Evolutionary conservation across 768 basidiomycete genomes (phyloP).

Genomic region (Stropharia rugosoannulata): DNA sequence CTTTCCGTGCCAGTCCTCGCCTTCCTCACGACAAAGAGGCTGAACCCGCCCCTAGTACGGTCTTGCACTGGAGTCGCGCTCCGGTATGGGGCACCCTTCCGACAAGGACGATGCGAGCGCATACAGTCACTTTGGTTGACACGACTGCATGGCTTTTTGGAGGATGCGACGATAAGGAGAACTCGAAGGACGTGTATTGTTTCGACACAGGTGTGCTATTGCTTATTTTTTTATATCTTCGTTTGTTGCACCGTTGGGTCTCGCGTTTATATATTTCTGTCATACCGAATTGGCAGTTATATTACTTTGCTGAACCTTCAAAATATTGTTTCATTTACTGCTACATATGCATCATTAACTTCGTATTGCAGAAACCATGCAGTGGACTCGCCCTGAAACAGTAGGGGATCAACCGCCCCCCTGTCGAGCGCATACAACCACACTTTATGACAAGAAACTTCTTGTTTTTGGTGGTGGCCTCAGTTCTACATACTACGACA

Average conservation of each 20-base stretch:
- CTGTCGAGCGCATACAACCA: conserved; percentile 86
- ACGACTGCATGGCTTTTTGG: conserved; percentile 85
- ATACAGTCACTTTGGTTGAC: conserved; percentile 83
- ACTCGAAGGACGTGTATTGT: conserved; percentile 74
- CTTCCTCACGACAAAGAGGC: conserved; percentile 62
- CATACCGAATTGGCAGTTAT: too few relatives aligned
- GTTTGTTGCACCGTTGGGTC: not conserved
- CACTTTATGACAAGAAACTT: conserved; percentile 76
- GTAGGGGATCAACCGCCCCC: conserved; percentile 80
- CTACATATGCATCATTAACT: not conserved
- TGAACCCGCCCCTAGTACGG: conserved; percentile 62
- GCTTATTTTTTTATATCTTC: conserved; percentile 2
- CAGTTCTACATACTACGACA: conserved; percentile 79
- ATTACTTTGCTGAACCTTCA: too few relatives aligned
- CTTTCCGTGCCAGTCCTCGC: conserved; percentile 41
- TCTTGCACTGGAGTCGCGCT: conserved; percentile 86
- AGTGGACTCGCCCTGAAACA: conserved; percentile 81
- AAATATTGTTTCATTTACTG: too few relatives aligned
- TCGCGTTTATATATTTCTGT: too few relatives aligned
- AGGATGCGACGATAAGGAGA: conserved; percentile 81
- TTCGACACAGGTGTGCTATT: conserved; percentile 72
- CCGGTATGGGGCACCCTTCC: conserved; percentile 75
- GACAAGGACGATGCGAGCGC: conserved; percentile 71
- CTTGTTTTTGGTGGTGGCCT: conserved; percentile 89
- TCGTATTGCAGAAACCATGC: conserved; percentile 68